Base-by-base conservation (phyloP, 768 basidiomycete species). In the Lentinula lateritia region DNA sequence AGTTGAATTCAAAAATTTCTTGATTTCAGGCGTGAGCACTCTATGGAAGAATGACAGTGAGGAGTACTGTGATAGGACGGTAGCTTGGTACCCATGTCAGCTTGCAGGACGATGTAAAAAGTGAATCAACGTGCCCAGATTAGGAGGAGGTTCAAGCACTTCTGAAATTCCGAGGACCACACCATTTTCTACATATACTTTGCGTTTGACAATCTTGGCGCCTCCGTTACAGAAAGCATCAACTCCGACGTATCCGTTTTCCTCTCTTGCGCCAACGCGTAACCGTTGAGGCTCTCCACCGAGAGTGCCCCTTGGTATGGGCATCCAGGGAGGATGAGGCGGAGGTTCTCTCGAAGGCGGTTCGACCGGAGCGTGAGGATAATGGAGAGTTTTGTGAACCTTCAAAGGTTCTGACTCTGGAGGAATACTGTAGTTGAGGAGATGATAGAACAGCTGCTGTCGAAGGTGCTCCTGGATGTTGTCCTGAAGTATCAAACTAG, bases 401-500 rank as follows among this genome's bases (percentile, higher is more conserved):
- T 75, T 66, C 5, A 62, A 70, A 9, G 76, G 70, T 20, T 74
- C 66, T 9, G 76, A 68, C 35, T 81, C 73, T 2, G 75, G 67
- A 5, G 78, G 73, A 35, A 97, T 70, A 6, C 90, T 84, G 71
- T 86, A 86, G 73, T 98, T 97, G 66, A 98, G 79, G 50, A 98
- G 74, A 73, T 98, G 97, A 71, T 98, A 98, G 68, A 98, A 88
- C 57, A 99, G 81, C 68, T 95, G 89, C 68, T 97, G 95, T 58
- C 96, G 83, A 50, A 98, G 83, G 62, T 84, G 77, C 67, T 91
- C 87, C 61, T 93, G 84, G 35, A 95, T 77, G 71, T 98, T 98
- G 74, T 95, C 95, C 23, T 79, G 79, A 41, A 84, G 68, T 50
- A 71, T 66, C 38, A 66, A 61, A 20, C 66, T 58, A 55, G 80